Evolutionary conservation across 176 grass and related monocot genomes (phyloP).

Genomic region (Zoysia pacifica): DNA sequence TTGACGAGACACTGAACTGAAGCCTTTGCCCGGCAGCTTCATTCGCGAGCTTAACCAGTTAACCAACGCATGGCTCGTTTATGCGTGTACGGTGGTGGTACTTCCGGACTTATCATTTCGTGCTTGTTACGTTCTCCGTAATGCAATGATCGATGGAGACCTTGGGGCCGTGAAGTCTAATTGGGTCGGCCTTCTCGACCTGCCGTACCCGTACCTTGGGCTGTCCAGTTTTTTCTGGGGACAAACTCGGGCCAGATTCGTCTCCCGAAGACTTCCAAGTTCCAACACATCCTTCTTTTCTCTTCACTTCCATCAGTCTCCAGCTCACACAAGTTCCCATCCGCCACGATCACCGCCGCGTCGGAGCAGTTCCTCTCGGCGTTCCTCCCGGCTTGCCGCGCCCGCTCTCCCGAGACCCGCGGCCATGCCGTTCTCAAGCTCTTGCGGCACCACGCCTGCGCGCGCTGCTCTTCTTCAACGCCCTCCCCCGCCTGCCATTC

Average conservation of each 20-base stretch:
- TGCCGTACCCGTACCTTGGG: no score
- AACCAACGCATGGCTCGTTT: neutral
- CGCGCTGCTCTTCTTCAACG: conserved; percentile 91
- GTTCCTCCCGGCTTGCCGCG: conserved; percentile 43
- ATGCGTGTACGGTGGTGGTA: neutral
- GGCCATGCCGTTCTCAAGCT: conserved; percentile 68
- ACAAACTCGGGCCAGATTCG: no score
- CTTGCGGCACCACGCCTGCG: conserved; percentile 70
- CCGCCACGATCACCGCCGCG: conserved; percentile 41
- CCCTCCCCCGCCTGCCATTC: conserved; percentile 66
- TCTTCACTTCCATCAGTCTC: neutral
- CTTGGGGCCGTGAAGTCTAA: neutral
- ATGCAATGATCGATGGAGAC: neutral
- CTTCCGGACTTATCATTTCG: neutral
- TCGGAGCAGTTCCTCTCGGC: conserved; percentile 57
- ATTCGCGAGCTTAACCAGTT: neutral
- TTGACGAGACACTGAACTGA: neutral
- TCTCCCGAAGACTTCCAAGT: neutral
- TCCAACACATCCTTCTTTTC: neutral
- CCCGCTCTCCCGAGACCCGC: conserved; percentile 29
- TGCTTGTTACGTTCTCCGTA: neutral
- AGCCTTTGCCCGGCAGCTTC: neutral
- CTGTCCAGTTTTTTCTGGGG: no score
- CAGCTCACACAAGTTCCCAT: neutral
- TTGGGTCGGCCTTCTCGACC: neutral